phyloP scores from a whole-genome alignment of 2,329 filamentous ascomycete species.

The Monosporascus sp. region DNA sequence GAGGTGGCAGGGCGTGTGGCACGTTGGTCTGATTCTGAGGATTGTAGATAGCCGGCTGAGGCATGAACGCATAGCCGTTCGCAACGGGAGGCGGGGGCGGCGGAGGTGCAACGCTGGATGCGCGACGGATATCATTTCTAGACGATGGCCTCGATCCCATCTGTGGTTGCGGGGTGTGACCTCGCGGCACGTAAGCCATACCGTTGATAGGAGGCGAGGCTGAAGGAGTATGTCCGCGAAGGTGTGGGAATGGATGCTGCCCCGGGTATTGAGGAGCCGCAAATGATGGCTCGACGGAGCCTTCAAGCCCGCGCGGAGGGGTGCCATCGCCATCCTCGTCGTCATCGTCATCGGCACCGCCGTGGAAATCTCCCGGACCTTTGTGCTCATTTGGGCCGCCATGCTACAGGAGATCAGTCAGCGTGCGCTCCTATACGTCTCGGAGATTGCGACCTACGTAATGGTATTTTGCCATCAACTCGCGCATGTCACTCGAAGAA shows the following conservation, averaged over 20 bases:
- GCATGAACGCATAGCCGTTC: slow-evolving; percentile 78
- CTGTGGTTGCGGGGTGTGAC: slow-evolving; percentile 77
- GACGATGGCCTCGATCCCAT: slow-evolving; percentile 73
- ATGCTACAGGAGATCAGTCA: slow-evolving; percentile 54
- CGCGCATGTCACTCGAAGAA: slow-evolving; percentile 88
- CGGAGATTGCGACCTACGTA: slow-evolving; percentile 63
- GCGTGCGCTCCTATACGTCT: not conserved
- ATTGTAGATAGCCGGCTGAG: slow-evolving; percentile 82
- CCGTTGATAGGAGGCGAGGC: slow-evolving; percentile 87
- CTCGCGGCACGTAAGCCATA: slow-evolving; percentile 64
- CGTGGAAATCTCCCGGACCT: slow-evolving; percentile 86
- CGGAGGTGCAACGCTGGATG: slow-evolving; percentile 66
- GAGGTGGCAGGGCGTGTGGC: slow-evolving; percentile 34
- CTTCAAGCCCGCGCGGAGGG: slow-evolving; percentile 62
- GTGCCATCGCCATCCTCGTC: slow-evolving; percentile 72
- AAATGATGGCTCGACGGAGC: slow-evolving; percentile 50
- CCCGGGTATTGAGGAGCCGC: slow-evolving; percentile 68
- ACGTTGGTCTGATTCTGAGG: slow-evolving; percentile 46
- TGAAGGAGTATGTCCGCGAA: slow-evolving; percentile 77
- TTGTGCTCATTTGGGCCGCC: slow-evolving; percentile 94
- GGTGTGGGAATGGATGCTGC: slow-evolving; percentile 69
- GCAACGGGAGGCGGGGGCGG: slow-evolving; percentile 56
- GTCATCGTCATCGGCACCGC: slow-evolving; percentile 80
- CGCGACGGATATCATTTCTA: slow-evolving; percentile 72
- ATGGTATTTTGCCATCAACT: slow-evolving; percentile 82